Evolutionary conservation across 345 rosid genomes (phyloP).

Genomic region (Eucalyptus sideroxylon): DNA sequence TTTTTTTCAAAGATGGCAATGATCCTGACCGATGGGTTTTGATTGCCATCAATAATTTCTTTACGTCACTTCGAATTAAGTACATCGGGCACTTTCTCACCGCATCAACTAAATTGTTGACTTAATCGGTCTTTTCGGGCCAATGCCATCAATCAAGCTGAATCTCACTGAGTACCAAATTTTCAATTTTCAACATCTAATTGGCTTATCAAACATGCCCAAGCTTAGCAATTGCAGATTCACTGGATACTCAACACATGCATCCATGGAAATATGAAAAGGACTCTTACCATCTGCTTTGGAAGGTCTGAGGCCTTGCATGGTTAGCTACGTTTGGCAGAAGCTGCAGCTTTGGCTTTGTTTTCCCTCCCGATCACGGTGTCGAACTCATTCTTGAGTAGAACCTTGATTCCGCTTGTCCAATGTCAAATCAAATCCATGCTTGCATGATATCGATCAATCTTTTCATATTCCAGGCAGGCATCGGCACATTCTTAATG

Average conservation of each 20-base stretch:
- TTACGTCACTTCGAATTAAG: neutral
- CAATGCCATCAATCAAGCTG: neutral
- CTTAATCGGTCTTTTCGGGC: neutral
- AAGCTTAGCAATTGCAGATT: neutral
- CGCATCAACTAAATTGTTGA: neutral
- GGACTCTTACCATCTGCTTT: neutral
- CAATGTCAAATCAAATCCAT: slow-evolving; percentile 52
- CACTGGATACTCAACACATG: neutral
- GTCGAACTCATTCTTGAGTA: slow-evolving; percentile 31
- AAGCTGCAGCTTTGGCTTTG: slow-evolving; percentile 82
- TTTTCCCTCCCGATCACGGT: slow-evolving; percentile 51
- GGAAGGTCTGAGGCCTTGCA: slow-evolving; percentile 9
- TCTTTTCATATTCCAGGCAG: slow-evolving; percentile 95
- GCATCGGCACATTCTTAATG: slow-evolving; percentile 41
- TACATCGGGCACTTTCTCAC: neutral
- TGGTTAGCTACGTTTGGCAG: slow-evolving; percentile 54
- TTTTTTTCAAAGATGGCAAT: neutral
- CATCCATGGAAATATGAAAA: neutral
- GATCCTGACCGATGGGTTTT: neutral
- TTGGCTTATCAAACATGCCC: neutral
- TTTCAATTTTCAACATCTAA: neutral
- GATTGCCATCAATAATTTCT: neutral
- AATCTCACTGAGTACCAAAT: neutral
- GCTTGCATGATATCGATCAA: slow-evolving; percentile 60
- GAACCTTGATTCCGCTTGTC: slow-evolving; percentile 48